These are phyloP conservation scores for Wickerhamomyces chambardii DNA, from an alignment of 805 yeast genomes.

Conservation along the genomic window DNA sequence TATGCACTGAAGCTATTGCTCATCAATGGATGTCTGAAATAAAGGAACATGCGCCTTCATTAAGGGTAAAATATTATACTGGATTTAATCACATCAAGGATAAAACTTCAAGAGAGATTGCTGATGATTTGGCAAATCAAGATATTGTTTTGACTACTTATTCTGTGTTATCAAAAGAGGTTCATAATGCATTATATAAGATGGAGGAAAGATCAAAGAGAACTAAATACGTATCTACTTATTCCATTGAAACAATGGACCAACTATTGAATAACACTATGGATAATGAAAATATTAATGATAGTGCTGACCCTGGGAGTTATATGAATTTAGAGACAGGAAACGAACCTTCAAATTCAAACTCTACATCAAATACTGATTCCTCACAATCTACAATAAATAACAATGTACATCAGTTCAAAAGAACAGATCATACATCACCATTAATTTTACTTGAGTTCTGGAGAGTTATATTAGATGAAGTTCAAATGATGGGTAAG, in stretches of 20 bases:
- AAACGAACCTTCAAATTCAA: no score
- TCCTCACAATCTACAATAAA: no score
- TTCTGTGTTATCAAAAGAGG: conserved; percentile 57
- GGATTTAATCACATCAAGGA: conserved; percentile 38
- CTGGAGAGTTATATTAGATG: conserved; percentile 88
- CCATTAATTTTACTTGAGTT: conserved; percentile 79
- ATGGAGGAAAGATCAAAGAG: conserved; percentile 31
- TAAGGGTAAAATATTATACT: conserved; percentile 54
- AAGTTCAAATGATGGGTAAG: conserved; percentile 85
- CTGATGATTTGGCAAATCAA: conserved; percentile 43
- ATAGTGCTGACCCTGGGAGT: no score
- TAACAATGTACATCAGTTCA: no score
- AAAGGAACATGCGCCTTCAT: conserved; percentile 42
- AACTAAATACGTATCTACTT: conserved; percentile 5
- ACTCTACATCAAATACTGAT: no score
- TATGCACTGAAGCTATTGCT: conserved; percentile 79
- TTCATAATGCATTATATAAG: conserved; percentile 70
- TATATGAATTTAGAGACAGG: no score
- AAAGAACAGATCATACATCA: conserved; percentile 49
- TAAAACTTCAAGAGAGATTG: conserved; percentile 25
- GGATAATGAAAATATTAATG: conserved; percentile 1
- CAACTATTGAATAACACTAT: no score
- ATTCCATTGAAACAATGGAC: neutral
- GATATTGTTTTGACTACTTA: conserved; percentile 84
- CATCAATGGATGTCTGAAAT: conserved; percentile 86